phyloP scores from a whole-genome alignment of 495 filamentous ascomycete genomes.

The Penicillium pancosmium region DNA sequence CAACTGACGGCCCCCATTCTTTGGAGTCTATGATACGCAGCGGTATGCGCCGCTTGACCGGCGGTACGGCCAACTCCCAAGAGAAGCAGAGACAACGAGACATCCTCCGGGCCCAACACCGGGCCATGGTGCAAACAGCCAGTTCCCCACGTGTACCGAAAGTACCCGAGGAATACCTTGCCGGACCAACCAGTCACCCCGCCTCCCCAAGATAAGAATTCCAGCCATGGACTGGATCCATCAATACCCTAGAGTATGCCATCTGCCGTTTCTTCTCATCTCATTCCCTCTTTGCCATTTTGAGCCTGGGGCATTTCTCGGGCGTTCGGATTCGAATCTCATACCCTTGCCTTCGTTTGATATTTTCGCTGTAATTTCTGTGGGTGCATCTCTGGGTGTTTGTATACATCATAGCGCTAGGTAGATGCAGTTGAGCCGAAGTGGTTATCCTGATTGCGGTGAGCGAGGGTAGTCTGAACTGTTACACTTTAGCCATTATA shows the following conservation, averaged over 20 bases:
- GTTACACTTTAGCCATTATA: too few species aligned
- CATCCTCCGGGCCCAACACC: slow-evolving; percentile 54
- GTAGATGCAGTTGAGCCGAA: neutral
- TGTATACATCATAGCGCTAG: slow-evolving; percentile 18
- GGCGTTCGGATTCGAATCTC: slow-evolving; percentile 24
- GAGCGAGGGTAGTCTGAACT: too few species aligned
- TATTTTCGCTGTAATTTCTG: slow-evolving; percentile 1
- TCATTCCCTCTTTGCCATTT: slow-evolving; percentile 6
- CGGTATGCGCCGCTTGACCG: slow-evolving; percentile 69
- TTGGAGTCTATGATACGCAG: slow-evolving; percentile 68
- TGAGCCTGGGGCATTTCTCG: slow-evolving; percentile 23
- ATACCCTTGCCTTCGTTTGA: slow-evolving; percentile 22
- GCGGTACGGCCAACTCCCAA: slow-evolving; percentile 53
- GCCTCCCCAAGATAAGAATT: slow-evolving; percentile 37
- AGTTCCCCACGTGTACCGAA: slow-evolving; percentile 65
- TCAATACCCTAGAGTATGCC: neutral
- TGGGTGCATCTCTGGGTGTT: slow-evolving; percentile 8
- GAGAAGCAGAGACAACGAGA: slow-evolving; percentile 66
- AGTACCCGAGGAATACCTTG: slow-evolving; percentile 60
- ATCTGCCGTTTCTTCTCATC: slow-evolving; percentile 6
- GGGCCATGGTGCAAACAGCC: slow-evolving; percentile 42
- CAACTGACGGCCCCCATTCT: slow-evolving; percentile 59
- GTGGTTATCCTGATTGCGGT: too few species aligned
- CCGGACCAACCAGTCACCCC: slow-evolving; percentile 43
- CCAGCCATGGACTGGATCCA: neutral